Evolutionary conservation across 805 yeast species (phyloP).

Genomic region (Candida nonsorbophila): DNA sequence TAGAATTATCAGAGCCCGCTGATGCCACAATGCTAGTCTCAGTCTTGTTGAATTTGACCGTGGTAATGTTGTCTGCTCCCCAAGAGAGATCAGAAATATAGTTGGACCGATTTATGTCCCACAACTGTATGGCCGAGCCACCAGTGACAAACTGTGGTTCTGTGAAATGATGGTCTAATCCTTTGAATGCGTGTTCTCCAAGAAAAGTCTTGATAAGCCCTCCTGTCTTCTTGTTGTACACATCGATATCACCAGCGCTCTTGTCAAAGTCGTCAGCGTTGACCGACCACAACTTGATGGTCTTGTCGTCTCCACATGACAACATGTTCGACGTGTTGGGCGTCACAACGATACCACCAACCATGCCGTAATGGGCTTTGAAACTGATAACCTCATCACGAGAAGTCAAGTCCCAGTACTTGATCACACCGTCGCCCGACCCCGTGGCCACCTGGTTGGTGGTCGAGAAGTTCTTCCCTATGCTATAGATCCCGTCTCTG

Average conservation of each 20-base stretch:
- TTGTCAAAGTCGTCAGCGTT: slow-evolving; percentile 47
- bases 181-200: slow-evolving; percentile 79
- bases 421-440: slow-evolving; percentile 91
- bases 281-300: slow-evolving; percentile 85
- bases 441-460: slow-evolving; percentile 83
- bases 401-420: slow-evolving; percentile 87
- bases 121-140: slow-evolving; percentile 82
- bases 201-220: slow-evolving; percentile 75
- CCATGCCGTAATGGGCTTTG: slow-evolving; percentile 87
- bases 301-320: slow-evolving; percentile 88
- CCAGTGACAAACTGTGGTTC: slow-evolving; percentile 83
- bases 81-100: slow-evolving; percentile 78
- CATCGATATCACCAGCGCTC: slow-evolving; percentile 22
- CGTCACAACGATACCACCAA: slow-evolving; percentile 74
- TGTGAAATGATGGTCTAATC: slow-evolving; percentile 79
- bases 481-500: slow-evolving; percentile 84
- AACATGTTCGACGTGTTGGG: slow-evolving; percentile 53
- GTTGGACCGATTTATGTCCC: slow-evolving; percentile 82
- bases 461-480: slow-evolving; percentile 71
- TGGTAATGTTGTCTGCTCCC: slow-evolving; percentile 91
- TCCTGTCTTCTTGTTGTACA: slow-evolving; percentile 23
- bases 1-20: slow-evolving; percentile 79
- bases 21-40: slow-evolving; percentile 87
- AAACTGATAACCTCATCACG: slow-evolving; percentile 71
- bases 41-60: slow-evolving; percentile 82